Base-by-base conservation (phyloP, 2,329 filamentous ascomycete genomes). In the Tolypocladium ovalisporum region DNA sequence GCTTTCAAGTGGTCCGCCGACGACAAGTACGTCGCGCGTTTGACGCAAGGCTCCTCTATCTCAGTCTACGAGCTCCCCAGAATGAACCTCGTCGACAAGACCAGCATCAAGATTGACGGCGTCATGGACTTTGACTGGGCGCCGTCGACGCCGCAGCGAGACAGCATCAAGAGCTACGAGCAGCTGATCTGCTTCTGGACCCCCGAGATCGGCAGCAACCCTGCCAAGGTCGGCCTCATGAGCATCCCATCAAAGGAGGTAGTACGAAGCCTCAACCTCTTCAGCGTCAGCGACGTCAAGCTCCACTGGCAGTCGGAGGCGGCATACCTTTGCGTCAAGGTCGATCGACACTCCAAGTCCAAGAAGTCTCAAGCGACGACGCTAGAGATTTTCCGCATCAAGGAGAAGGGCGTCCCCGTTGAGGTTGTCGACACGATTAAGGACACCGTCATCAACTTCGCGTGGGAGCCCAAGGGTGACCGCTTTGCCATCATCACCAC, bases 1-100 rank as follows among this genome's bases (percentile, higher is more conserved):
- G 92, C 93, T 2, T 99, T 99, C 85, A 99, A 99, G 79, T 99
- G 94, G 94, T 97, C 94, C 35, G 80, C 94, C 3, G 94, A 99
- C 70, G 91, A 97, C 76, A 94, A 95, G 74, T 99, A 96, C 71
- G 92, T 97, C 61, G 94, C 94, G 27, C 86, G 94, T 61, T 85
- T 97, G 78, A 90, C 86, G 61, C 91, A 90, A 63, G 89, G 88
- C 63, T 84, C 91, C 64, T 90, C 89, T 57, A 96, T 99, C 68
- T 94, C 90, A 55, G 84, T 96, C 66, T 96, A 96, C 73, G 90
- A 96, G 73, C 78, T 91, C 17, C 91, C 91, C 47, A 82, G 86
- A 67, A 96, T 96, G 91, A 89, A 88, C 70, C 81, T 96, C 52
- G 80, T 96, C 60, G 90, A 93, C 74, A 96, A 94, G 81, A 88